Conservation (phyloP, 345 rosid species). For the Populus alba region DNA sequence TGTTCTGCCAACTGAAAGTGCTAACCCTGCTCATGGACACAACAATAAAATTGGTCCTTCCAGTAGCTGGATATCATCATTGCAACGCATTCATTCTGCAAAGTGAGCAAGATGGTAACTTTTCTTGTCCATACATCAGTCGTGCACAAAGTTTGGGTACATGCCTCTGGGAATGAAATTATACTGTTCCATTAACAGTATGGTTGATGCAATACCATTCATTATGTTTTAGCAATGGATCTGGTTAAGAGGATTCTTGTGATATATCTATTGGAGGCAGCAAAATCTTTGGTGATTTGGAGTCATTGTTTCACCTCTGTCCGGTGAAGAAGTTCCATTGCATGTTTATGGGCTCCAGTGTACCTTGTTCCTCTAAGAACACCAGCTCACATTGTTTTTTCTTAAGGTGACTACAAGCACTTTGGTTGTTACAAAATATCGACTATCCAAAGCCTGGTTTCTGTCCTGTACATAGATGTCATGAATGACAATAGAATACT, state of each 20-base stretch:
- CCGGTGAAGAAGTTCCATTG: slow-evolving; percentile 23
- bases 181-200: slow-evolving; percentile 21
- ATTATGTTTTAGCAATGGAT: slow-evolving; percentile 32
- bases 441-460: slow-evolving; percentile 29
- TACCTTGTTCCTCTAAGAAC: slow-evolving; percentile 27
- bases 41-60: slow-evolving; percentile 57
- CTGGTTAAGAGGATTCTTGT: slow-evolving; percentile 32
- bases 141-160: slow-evolving; percentile 18
- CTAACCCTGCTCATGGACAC: slow-evolving; percentile 50
- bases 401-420: slow-evolving; percentile 40
- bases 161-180: slow-evolving; percentile 24
- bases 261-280: slow-evolving; percentile 32
- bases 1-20: slow-evolving; percentile 48
- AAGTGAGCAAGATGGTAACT: slow-evolving; percentile 53
- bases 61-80: slow-evolving; percentile 71
- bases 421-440: slow-evolving; percentile 35
- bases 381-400: slow-evolving; percentile 17
- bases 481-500: slow-evolving; percentile 35
- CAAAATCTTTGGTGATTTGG: slow-evolving; percentile 30
- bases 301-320: slow-evolving; percentile 27
- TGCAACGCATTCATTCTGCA: slow-evolving; percentile 64
- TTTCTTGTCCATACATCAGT: slow-evolving; percentile 6
- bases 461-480: slow-evolving; percentile 45
- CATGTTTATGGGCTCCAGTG: slow-evolving; percentile 18
- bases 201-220: slow-evolving; percentile 25